Conservation (phyloP, 495 filamentous ascomycete genomes). For the Evernia prunastri region DNA sequence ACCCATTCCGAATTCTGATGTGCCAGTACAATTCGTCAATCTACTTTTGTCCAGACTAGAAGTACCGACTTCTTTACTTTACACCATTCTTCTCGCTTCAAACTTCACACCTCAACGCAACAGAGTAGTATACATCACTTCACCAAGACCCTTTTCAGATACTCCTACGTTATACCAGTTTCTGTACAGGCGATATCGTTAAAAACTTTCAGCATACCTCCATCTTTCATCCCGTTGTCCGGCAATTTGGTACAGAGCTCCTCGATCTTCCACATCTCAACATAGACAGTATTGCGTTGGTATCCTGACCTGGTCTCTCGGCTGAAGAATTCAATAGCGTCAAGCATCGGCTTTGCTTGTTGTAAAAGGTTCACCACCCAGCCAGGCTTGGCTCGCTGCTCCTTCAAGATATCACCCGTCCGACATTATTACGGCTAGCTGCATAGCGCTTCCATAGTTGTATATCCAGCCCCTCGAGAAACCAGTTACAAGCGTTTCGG, state of each 20-base stretch:
- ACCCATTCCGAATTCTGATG: not conserved
- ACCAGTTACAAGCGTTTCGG: slow-evolving; percentile 4
- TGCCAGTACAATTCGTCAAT: not conserved
- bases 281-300: too few relatives aligned
- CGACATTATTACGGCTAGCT: slow-evolving; percentile 16
- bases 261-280: not conserved
- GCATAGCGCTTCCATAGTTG: slow-evolving; percentile 13
- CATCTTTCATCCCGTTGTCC: not conserved
- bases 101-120: not conserved
- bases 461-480: slow-evolving; percentile 10
- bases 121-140: not conserved
- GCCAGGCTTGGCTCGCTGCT: slow-evolving; percentile 4
- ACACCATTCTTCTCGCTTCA: not conserved
- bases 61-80: too few relatives aligned
- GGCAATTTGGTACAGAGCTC: not conserved
- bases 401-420: slow-evolving; percentile 5
- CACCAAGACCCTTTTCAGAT: not conserved
- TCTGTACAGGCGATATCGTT: not conserved
- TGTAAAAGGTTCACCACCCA: not conserved
- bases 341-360: not conserved
- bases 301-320: not conserved
- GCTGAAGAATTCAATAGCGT: not conserved
- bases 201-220: not conserved
- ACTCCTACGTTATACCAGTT: not conserved
- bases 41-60: too few relatives aligned